Conservation (phyloP, 2,329 filamentous ascomycete species). For the Tolypocladium capitatum region DNA sequence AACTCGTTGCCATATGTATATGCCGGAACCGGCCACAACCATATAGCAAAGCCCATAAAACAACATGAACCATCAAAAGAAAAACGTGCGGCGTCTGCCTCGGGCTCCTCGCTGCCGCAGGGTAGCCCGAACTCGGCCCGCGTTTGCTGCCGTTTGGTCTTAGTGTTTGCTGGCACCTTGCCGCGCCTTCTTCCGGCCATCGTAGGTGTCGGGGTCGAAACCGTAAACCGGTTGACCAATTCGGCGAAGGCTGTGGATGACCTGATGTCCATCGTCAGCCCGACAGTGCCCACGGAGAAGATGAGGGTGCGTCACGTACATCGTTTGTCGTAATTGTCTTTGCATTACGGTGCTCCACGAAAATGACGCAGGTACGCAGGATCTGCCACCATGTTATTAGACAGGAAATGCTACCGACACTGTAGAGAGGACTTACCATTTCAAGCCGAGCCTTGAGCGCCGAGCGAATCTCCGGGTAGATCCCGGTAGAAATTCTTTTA, state of each 20-base stretch:
- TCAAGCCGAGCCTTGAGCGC: conserved; percentile 38
- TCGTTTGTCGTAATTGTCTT: conserved; percentile 54
- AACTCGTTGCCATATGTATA: not conserved
- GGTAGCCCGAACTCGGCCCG: not conserved
- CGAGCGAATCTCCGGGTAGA: conserved; percentile 49
- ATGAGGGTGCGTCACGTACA: conserved; percentile 26
- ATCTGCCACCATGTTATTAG: conserved; percentile 28
- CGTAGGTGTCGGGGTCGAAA: conserved; percentile 33
- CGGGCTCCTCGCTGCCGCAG: not conserved
- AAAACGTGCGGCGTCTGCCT: not conserved
- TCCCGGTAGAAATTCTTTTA: conserved; percentile 51
- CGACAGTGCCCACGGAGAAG: too few species aligned
- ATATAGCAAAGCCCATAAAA: not conserved
- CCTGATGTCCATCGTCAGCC: conserved; percentile 24
- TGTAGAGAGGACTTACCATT: conserved; percentile 21
- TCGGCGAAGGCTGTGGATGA: conserved; percentile 35
- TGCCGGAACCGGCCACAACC: conserved; percentile 3
- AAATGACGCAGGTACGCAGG: conserved; percentile 32
- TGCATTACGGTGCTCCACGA: conserved; percentile 37
- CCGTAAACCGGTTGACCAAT: conserved; percentile 44
- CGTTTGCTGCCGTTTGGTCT: not conserved
- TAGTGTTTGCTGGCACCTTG: not conserved
- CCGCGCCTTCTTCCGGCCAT: conserved; percentile 3
- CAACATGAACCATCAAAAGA: not conserved
- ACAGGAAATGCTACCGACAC: too few species aligned